Evolutionary conservation across 306 rosid genomes (phyloP).

Genomic region (Quercus parvula): DNA sequence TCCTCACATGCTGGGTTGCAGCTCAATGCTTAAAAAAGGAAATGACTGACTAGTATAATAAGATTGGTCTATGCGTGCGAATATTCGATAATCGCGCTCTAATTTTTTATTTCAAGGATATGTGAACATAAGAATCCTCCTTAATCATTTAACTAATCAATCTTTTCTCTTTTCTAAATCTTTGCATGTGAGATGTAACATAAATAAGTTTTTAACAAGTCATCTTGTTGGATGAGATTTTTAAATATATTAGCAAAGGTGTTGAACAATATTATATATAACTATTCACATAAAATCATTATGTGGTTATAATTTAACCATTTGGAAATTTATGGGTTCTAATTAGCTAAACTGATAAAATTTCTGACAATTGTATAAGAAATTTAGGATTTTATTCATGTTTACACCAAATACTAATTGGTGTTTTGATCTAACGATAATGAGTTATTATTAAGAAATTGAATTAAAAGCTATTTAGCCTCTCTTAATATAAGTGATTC

Average conservation of each 20-base stretch:
- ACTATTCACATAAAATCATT: slow-evolving; percentile 13
- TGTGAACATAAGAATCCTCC: slow-evolving; percentile 22
- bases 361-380: too few relatives aligned
- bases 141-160: slow-evolving; percentile 40
- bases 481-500: neutral
- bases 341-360: fast-evolving
- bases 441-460: neutral
- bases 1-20: slow-evolving; percentile 44
- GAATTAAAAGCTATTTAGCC: neutral
- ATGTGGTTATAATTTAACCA: neutral
- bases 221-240: slow-evolving; percentile 17
- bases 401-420: too few relatives aligned
- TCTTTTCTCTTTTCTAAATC: slow-evolving; percentile 18
- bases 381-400: fast-evolving
- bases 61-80: slow-evolving; percentile 48
- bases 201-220: slow-evolving; percentile 16
- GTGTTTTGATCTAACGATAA: fast-evolving
- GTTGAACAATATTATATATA: neutral
- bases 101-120: slow-evolving; percentile 15
- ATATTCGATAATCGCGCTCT: slow-evolving; percentile 54
- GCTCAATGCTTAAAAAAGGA: slow-evolving; percentile 35
- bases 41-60: slow-evolving; percentile 6
- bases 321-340: fast-evolving
- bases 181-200: slow-evolving; percentile 36
- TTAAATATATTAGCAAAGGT: slow-evolving; percentile 9